Evolutionary conservation across 1,284 basidiomycete species (phyloP), one percentile per base, ranked within the genome.

Genomic region (Psilocybe mexicana): DNA sequence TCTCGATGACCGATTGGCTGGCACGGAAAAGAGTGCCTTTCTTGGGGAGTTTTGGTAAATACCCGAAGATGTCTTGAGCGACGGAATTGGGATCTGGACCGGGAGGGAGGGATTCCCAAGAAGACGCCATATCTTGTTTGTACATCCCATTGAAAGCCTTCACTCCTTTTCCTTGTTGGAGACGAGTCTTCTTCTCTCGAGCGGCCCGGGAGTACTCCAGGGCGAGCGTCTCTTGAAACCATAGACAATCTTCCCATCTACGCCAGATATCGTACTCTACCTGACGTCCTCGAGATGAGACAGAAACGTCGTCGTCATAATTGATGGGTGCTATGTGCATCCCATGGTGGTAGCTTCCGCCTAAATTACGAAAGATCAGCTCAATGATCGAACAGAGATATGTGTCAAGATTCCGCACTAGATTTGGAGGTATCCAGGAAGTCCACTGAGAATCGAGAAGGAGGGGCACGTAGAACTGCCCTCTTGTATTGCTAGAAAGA

Each of bases 51-150:
- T 76, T 78, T 14, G 90, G 90, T 1, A 92, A 69, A 64, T 84
- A 72, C 1, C 81, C 67, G 65, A 91, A 87, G 48, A 92, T 77
- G 61, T 88, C 81, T 52, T 77, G 81, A 11, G 84, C 83, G 40
- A 92, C 80, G 25, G 84, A 84, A 44, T 80, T 82, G 2, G 87
- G 88, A 65, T 89, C 81, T 14, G 90, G 90, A 11, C 90, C 90
- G n/a, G 88, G 87, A 11, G 90, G 90, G n/a, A 92, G 77, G 0
- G 89, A 91, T 55, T 92, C 90, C 77, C 86, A 92, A 10, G 90
- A 92, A 1, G 90, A 84, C 1, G 90, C 90, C 54, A 79, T 76
- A 64, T 90, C 86, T 26, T 86, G 83, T 52, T 84, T 76, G 69
- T 90, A 92, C 33, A 90, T 70, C 0, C 85, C 87, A 57, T 88